These are phyloP conservation scores for Peronospora destructor DNA, from an alignment of 352 stramenopile species.

Conservation along the genomic window DNA sequence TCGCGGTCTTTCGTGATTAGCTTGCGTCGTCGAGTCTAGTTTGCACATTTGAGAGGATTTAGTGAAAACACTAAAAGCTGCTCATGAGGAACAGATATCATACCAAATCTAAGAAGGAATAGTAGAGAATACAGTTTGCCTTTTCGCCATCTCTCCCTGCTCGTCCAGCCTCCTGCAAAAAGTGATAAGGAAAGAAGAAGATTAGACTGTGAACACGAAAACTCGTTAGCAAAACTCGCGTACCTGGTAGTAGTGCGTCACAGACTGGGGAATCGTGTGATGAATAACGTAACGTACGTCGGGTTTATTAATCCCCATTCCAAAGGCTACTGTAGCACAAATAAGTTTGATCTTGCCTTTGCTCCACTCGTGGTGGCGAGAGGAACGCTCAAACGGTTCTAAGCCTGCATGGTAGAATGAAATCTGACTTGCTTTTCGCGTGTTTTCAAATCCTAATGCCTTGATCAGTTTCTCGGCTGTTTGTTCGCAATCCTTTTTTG, in stretches of 20 bases:
- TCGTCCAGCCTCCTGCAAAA: conserved; percentile 68
- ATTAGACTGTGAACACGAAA: conserved; percentile 2
- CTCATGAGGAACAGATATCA: conserved; percentile 3
- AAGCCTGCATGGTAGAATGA: conserved; percentile 81
- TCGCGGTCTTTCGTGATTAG: conserved; percentile 77
- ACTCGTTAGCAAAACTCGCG: neutral
- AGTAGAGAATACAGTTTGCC: conserved; percentile 83
- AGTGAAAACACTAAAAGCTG: neutral
- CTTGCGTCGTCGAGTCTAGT: conserved; percentile 56
- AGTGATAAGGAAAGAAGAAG: neutral
- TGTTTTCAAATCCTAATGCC: conserved; percentile 65
- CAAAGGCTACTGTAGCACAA: conserved; percentile 82
- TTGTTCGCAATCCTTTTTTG: conserved; percentile 85
- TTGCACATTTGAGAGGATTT: neutral
- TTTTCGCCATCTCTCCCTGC: conserved; percentile 78
- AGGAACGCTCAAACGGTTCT: conserved; percentile 66
- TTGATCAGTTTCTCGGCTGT: conserved; percentile 77
- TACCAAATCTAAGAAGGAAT: conserved; percentile 78
- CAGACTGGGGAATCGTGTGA: conserved; percentile 81
- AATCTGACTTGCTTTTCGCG: conserved; percentile 57
- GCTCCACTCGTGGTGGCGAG: conserved; percentile 80
- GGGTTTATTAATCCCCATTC: conserved; percentile 88
- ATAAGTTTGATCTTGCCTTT: conserved; percentile 88
- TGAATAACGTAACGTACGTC: conserved; percentile 88
- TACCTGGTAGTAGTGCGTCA: conserved; percentile 89